phyloP scores from a whole-genome alignment of 2,329 filamentous ascomycete genomes.

The Colletotrichum euphorbiae region DNA sequence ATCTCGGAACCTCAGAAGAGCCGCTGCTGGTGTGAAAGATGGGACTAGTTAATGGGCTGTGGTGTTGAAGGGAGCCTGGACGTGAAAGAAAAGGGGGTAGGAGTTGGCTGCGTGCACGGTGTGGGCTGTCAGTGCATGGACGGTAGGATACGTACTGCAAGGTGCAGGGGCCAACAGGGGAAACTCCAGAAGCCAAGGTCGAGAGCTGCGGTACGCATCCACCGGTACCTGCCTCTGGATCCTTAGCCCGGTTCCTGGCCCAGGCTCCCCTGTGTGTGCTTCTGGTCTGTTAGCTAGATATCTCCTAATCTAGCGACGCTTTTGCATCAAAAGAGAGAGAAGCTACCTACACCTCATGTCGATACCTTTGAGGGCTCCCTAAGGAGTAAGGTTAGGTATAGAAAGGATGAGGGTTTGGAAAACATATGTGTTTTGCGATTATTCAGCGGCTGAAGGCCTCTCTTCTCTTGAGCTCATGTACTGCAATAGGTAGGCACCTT shows the following conservation, averaged over 20 bases:
- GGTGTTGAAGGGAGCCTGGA: not conserved
- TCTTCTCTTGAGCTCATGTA: no score
- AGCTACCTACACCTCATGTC: no score
- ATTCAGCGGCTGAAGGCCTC: no score
- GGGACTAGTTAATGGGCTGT: no score
- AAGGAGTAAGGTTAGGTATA: no score
- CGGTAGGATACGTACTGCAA: not conserved
- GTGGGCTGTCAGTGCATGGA: not conserved
- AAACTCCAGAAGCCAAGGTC: conserved; percentile 33
- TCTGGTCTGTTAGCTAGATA: not conserved
- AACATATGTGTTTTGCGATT: no score
- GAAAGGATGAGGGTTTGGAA: no score
- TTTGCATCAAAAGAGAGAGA: no score
- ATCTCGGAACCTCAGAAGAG: not conserved
- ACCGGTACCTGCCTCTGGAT: conserved; percentile 35
- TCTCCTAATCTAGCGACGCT: not conserved
- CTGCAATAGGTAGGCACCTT: no score
- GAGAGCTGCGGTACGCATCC: conserved; percentile 30
- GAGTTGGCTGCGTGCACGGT: conserved; percentile 4
- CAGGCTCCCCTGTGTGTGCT: conserved; percentile 8
- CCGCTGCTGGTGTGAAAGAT: not conserved
- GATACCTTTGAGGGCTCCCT: no score
- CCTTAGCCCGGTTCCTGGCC: conserved; percentile 22
- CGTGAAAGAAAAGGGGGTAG: conserved; percentile 15
- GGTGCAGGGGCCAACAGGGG: conserved; percentile 36